These are phyloP conservation scores for Monilinia vaccinii-corymbosi DNA, from an alignment of 2,329 filamentous ascomycete species.

Conservation along the genomic window DNA sequence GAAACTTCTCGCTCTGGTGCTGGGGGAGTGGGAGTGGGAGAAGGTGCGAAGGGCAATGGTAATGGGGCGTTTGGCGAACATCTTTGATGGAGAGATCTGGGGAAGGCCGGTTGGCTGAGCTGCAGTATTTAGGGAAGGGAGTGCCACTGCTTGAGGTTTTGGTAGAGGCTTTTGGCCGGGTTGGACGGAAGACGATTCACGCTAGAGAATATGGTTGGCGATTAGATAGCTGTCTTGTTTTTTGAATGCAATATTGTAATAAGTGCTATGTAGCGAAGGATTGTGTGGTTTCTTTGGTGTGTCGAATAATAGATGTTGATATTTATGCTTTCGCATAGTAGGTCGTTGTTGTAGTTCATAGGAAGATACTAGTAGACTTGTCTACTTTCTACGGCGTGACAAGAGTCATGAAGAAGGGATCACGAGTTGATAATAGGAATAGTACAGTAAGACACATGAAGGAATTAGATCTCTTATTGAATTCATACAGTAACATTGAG, in stretches of 20 bases:
- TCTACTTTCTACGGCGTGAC: background rate
- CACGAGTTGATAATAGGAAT: conserved; percentile 27
- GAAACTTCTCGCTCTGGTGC: background rate
- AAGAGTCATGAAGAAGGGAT: background rate
- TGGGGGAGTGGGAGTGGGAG: no score
- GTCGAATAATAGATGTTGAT: background rate
- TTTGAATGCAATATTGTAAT: background rate
- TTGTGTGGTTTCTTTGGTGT: background rate
- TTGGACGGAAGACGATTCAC: background rate
- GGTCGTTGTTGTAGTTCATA: background rate
- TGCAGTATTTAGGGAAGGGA: accelerated
- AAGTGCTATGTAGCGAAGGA: background rate
- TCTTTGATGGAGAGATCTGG: background rate
- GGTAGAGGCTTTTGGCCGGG: background rate
- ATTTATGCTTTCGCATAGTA: background rate
- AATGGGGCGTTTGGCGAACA: background rate
- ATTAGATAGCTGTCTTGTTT: background rate
- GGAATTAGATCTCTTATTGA: background rate
- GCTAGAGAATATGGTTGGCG: background rate
- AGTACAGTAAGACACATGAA: conserved; percentile 28
- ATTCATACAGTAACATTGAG: background rate
- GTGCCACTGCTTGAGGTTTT: background rate
- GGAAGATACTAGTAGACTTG: no score
- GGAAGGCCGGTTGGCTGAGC: background rate
- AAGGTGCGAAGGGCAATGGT: background rate